phyloP scores from a whole-genome alignment of 2,329 filamentous ascomycete genomes.

The Fusarium illudens region DNA sequence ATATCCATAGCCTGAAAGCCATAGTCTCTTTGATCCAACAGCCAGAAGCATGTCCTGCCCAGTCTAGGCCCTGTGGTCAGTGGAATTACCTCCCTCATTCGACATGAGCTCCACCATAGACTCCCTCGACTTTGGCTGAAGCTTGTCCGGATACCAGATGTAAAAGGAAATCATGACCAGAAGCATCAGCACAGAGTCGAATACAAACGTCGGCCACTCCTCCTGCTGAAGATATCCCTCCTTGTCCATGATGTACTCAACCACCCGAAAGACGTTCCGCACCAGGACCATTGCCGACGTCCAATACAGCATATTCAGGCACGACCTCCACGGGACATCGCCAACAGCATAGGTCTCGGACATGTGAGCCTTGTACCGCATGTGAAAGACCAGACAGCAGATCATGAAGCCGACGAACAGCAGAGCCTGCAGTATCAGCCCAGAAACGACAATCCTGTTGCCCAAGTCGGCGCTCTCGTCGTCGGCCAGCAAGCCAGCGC shows the following conservation, averaged over 20 bases:
- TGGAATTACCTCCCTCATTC: background rate
- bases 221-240: slow-evolving; percentile 22
- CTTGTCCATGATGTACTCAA: slow-evolving; percentile 22
- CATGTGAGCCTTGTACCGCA: background rate
- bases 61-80: background rate
- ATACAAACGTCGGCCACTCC: slow-evolving; percentile 26
- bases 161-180: slow-evolving; percentile 22
- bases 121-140: background rate
- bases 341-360: fast-evolving
- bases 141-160: slow-evolving; percentile 12
- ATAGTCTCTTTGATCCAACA: background rate
- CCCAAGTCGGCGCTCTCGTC: background rate
- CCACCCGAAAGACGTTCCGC: slow-evolving; percentile 17
- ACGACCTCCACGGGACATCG: slow-evolving; percentile 3
- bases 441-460: slow-evolving; percentile 10
- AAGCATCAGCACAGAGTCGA: slow-evolving; percentile 23
- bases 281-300: slow-evolving; percentile 9
- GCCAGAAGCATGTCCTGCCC: too few species aligned
- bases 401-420: slow-evolving; percentile 16
- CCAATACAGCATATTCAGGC: slow-evolving; percentile 18
- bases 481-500: slow-evolving; percentile 10
- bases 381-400: slow-evolving; percentile 12
- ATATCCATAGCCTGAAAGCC: background rate
- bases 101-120: slow-evolving; percentile 4
- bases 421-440: background rate